Evolutionary conservation across 176 grass and related monocot genomes (phyloP), one percentile per base, ranked within the genome.

Genomic region (Carex parvula): DNA sequence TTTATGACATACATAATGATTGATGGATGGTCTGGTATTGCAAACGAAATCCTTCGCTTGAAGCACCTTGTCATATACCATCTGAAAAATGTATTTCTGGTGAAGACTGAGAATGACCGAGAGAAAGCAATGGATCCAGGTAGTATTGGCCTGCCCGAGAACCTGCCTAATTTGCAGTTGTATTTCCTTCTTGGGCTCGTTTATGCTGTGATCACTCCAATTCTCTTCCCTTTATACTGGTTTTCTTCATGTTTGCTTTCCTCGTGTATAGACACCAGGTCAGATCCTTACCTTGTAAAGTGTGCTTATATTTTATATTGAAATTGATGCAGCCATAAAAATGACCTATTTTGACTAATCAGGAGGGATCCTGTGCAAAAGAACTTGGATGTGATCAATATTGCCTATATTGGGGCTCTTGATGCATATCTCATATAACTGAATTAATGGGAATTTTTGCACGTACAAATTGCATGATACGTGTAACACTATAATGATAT

Each of bases 1-100:
- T 98, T 98, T 78, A 98, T 98, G 95, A 98, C 92, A 41, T 98
- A 84, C 70, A 90, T 95, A 90, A 98, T 98, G 96, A 84, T 98
- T n/a, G 96, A 98, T 68, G 96, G 96, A 37, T 98, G 95, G 95
- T 92, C 95, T 80, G 92, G 95, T 32, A 86, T 93, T 26, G 95
- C 95, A 11, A 95, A 91, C 16, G 96, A 98, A 86, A 98, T 98
- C 52, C 91, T 98, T 81, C 85, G 96, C 7, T 79, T 93, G 86
- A 95, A 93, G 80, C 89, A 86, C 66, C 65, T 98, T 58, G 92
- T 95, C 16, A 87, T 98, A 57, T 98, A 90, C 70, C 96, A 98
- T 86, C 86, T 98, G 73, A 98, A 98, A 85, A 98, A 95, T 74
- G 89, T 98, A 88, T 98, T 98, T 69, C 79, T 98, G 0, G 96